These are phyloP conservation scores for Septoria linicola DNA, from an alignment of 2,329 filamentous ascomycete species.

Conservation along the genomic window DNA sequence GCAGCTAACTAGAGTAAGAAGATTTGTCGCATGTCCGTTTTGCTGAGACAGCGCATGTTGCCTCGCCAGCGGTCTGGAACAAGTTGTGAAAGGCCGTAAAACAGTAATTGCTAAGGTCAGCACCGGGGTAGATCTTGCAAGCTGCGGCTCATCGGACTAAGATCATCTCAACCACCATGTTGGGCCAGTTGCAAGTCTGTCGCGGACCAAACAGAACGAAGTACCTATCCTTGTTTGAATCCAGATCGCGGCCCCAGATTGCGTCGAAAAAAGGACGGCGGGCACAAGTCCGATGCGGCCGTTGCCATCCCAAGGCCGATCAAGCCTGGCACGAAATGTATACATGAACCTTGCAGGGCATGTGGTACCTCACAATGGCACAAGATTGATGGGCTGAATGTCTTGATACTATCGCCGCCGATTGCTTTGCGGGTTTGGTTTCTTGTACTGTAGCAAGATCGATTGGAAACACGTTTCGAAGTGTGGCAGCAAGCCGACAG, in stretches of 20 bases:
- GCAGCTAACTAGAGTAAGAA: neutral
- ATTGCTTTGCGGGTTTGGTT: too few species aligned
- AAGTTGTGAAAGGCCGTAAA: neutral
- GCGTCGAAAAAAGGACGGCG: too few species aligned
- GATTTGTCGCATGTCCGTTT: constrained; percentile 2
- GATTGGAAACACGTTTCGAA: too few species aligned
- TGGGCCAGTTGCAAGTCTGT: neutral
- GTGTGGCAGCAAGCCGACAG: too few species aligned
- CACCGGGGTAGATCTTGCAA: neutral
- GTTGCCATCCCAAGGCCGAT: too few species aligned
- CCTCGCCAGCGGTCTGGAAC: constrained; percentile 11
- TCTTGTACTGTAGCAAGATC: too few species aligned
- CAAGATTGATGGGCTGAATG: too few species aligned
- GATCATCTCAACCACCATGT: neutral
- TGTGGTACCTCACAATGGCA: too few species aligned
- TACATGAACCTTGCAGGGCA: too few species aligned
- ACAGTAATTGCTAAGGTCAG: neutral
- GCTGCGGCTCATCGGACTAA: constrained; percentile 1
- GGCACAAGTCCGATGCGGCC: neutral
- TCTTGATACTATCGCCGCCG: too few species aligned
- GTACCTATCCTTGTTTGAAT: neutral
- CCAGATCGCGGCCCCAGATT: too few species aligned
- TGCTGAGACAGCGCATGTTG: constrained; percentile 4
- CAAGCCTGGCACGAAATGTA: too few species aligned
- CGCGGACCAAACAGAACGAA: neutral